A percentile compares a stretch with the other conserved stretches of the same genome.
phyloP scores from a whole-genome alignment of 2,329 filamentous ascomycete genomes.

The Apiospora saccharicola region DNA sequence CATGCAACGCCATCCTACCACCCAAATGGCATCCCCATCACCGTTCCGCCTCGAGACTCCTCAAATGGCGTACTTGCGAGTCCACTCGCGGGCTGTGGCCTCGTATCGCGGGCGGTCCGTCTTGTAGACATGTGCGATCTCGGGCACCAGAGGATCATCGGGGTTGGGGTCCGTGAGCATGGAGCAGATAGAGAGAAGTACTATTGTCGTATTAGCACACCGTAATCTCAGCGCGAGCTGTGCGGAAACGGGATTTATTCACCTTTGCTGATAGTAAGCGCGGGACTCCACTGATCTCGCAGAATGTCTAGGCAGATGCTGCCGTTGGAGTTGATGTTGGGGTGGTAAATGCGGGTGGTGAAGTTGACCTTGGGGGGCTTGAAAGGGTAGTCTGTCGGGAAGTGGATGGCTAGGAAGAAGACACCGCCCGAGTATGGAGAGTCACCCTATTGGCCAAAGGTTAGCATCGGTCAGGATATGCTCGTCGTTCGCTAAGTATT shows the following conservation, averaged over 20 bases:
- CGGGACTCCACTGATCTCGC: conserved; percentile 98
- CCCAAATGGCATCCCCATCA: neutral
- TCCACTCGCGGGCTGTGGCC: conserved; percentile 97
- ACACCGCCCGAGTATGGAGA: conserved; percentile 98
- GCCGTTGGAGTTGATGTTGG: conserved; percentile 99
- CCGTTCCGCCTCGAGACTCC: conserved; percentile 21
- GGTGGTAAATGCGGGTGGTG: conserved; percentile 99
- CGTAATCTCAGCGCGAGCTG: neutral
- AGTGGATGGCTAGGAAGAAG: conserved; percentile 98
- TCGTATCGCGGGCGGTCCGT: conserved; percentile 96
- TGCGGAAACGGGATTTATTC: conserved; percentile 43
- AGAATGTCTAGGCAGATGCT: conserved; percentile 99
- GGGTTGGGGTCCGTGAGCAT: conserved; percentile 99
- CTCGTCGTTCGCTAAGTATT: neutral
- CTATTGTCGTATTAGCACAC: conserved; percentile 53
- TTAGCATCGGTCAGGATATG: conserved; percentile 39
- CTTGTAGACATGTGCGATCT: conserved; percentile 99
- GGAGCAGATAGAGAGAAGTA: conserved; percentile 97
- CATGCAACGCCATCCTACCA: conserved; percentile 13
- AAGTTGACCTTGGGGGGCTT: conserved; percentile 99
- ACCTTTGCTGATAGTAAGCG: conserved; percentile 99
- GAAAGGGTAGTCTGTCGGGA: conserved; percentile 99
- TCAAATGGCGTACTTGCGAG: conserved; percentile 97
- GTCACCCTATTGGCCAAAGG: conserved; percentile 70
- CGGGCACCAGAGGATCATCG: conserved; percentile 96